phyloP scores from a whole-genome alignment of 768 basidiomycete genomes.

The Mycena rebaudengoi region DNA sequence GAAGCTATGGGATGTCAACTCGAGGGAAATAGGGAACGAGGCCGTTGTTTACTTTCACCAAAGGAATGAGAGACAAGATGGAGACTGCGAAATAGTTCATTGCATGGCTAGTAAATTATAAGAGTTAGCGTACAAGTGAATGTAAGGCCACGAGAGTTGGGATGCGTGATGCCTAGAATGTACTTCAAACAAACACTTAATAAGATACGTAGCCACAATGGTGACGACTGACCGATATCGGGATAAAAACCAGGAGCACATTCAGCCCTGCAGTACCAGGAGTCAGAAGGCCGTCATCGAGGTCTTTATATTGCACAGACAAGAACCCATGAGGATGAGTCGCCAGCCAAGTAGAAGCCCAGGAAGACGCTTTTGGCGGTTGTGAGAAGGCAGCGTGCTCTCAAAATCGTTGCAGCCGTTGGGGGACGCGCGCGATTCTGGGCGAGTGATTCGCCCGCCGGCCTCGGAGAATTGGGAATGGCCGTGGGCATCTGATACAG shows the following conservation, averaged over 20 bases:
- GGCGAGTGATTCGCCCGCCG: too few relatives aligned
- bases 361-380: background rate
- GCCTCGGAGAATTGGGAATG: too few relatives aligned
- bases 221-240: conserved; percentile 1
- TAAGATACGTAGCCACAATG: background rate
- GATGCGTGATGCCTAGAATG: conserved; percentile 12
- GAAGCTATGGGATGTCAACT: conserved; percentile 55
- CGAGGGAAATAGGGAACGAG: background rate
- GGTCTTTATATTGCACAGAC: conserved; percentile 4
- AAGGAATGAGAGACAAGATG: conserved; percentile 57
- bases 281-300: background rate
- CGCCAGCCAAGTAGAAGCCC: conserved; percentile 10
- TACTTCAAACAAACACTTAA: background rate
- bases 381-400: conserved; percentile 5
- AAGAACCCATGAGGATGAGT: conserved; percentile 15
- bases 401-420: background rate
- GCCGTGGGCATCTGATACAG: too few relatives aligned
- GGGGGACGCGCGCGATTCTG: too few relatives aligned
- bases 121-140: conserved; percentile 13
- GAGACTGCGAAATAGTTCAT: conserved; percentile 45
- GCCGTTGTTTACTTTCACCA: conserved; percentile 40
- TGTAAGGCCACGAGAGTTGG: conserved; percentile 9
- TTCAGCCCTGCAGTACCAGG: conserved; percentile 3
- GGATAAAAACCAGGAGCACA: conserved; percentile 21
- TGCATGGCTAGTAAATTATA: background rate